Conservation (phyloP, 1,284 basidiomycete genomes). For the Leccinum subatratum region DNA sequence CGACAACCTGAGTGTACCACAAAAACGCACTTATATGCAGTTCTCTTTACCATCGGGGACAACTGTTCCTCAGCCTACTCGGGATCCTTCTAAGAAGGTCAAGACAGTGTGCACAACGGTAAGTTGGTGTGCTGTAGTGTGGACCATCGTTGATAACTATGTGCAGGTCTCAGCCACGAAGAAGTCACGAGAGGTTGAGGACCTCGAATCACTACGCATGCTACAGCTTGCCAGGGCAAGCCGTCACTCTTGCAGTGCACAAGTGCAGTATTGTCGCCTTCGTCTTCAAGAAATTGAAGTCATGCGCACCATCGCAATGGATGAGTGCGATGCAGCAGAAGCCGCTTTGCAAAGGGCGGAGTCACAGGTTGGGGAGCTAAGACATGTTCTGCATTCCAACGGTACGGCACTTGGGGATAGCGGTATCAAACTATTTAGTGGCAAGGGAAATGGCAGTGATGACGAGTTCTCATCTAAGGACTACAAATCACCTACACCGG, state of each 20-base stretch:
- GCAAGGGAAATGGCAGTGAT: background rate
- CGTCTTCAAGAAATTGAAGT: conserved; percentile 3
- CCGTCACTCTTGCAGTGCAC: background rate
- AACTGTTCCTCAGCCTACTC: background rate
- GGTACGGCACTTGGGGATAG: background rate
- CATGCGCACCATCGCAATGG: conserved; percentile 1
- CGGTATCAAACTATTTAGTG: conserved; percentile 1
- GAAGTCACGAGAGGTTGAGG: background rate
- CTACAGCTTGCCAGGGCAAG: conserved; percentile 3
- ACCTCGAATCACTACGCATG: background rate
- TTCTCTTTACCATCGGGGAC: background rate
- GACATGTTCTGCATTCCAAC: background rate
- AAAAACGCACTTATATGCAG: background rate
- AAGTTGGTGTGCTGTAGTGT: background rate
- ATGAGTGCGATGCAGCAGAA: conserved; percentile 2
- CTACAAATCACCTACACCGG: conserved; percentile 1
- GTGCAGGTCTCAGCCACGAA: background rate
- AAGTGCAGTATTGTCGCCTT: background rate
- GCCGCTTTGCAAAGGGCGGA: background rate
- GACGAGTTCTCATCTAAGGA: background rate
- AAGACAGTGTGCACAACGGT: background rate
- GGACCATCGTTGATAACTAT: background rate
- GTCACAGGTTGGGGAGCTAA: background rate
- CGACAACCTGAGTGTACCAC: background rate
- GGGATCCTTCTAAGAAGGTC: background rate